phyloP scores from a whole-genome alignment of 306 rosid genomes.

The Gleditsia sinensis region DNA sequence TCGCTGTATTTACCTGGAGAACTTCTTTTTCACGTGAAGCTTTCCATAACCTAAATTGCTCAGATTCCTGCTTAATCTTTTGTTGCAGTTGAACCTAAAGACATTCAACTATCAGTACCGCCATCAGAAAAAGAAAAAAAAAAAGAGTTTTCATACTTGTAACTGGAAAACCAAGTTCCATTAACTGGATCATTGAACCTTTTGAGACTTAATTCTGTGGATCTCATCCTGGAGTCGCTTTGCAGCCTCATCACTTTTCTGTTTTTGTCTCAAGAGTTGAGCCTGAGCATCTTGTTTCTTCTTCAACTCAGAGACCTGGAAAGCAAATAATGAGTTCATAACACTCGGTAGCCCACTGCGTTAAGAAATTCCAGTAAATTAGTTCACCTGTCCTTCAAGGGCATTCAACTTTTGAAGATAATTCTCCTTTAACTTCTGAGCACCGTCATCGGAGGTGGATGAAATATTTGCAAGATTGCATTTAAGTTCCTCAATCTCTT shows the following conservation, averaged over 20 bases:
- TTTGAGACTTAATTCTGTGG: slow-evolving; percentile 85
- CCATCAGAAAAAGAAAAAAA: not conserved
- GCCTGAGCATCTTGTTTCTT: slow-evolving; percentile 95
- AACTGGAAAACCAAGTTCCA: slow-evolving; percentile 8
- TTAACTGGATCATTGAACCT: slow-evolving; percentile 48
- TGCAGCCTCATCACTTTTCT: slow-evolving; percentile 89
- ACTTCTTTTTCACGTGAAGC: slow-evolving; percentile 95
- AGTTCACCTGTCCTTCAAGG: slow-evolving; percentile 81
- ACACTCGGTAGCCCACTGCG: slow-evolving; percentile 8
- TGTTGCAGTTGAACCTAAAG: slow-evolving; percentile 90
- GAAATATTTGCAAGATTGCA: slow-evolving; percentile 70
- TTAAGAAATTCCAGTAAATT: slow-evolving; percentile 12
- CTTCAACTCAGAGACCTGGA: slow-evolving; percentile 81
- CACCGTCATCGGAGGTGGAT: slow-evolving; percentile 76
- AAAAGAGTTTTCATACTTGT: slow-evolving; percentile 3
- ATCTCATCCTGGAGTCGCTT: slow-evolving; percentile 88
- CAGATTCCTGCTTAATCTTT: slow-evolving; percentile 96
- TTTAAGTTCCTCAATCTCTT: slow-evolving; percentile 79
- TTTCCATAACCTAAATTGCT: slow-evolving; percentile 96
- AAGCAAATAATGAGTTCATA: slow-evolving; percentile 41
- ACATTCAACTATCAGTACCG: not conserved
- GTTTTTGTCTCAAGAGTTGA: slow-evolving; percentile 80
- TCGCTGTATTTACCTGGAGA: slow-evolving; percentile 71
- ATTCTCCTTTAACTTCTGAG: slow-evolving; percentile 82
- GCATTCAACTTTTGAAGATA: slow-evolving; percentile 87